A percentile compares a stretch with the other conserved stretches of the same genome.
Evolutionary conservation across 2,329 filamentous ascomycete species (phyloP).

Genomic region (Coniochaeta sp.): DNA sequence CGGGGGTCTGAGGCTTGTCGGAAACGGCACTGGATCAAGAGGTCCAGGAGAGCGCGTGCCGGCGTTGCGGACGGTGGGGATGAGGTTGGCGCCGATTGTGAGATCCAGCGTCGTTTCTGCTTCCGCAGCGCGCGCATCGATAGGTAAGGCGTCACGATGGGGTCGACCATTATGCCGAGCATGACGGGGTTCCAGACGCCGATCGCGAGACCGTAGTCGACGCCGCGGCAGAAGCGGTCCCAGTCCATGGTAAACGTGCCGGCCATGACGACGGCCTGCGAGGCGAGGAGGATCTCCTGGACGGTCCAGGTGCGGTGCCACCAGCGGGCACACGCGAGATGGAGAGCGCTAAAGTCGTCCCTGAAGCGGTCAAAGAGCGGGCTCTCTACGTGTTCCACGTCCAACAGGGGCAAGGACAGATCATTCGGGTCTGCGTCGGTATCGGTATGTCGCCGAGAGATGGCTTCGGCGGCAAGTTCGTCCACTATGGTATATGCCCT

Average conservation of each 20-base stretch:
- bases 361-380: background rate
- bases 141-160: too few species aligned
- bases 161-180: background rate
- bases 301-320: conserved; percentile 9
- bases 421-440: background rate
- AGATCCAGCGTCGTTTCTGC: background rate
- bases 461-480: background rate
- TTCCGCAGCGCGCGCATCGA: background rate
- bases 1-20: background rate
- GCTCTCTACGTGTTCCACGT: background rate
- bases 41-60: background rate
- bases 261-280: conserved; percentile 3
- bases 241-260: conserved; percentile 5
- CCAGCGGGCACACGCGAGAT: conserved; percentile 3
- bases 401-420: background rate
- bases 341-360: background rate
- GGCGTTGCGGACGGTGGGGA: background rate
- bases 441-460: background rate
- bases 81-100: too few species aligned
- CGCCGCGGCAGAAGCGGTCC: conserved; percentile 4
- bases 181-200: conserved; percentile 4
- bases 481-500: background rate
- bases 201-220: conserved; percentile 4
- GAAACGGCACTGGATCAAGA: background rate
- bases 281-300: conserved; percentile 8